Conservation (phyloP, 2,329 filamentous ascomycete species). For the Sclerotinia nivalis region DNA sequence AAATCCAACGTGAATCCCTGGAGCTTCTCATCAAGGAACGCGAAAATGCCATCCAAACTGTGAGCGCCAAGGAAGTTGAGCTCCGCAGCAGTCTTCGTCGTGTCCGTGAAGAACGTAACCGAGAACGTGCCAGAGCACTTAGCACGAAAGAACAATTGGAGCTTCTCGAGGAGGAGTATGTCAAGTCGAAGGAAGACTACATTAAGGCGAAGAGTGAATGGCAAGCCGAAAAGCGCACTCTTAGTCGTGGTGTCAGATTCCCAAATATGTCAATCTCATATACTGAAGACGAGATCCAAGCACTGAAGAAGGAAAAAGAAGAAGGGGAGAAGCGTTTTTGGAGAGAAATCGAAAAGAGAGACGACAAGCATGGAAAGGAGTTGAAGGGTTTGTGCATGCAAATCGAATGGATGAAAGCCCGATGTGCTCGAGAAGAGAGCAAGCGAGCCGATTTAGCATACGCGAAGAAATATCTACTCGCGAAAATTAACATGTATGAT, state of each 20-base stretch:
- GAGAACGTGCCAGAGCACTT: conserved; percentile 35
- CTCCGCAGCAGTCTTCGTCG: conserved; percentile 69
- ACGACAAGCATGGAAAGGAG: conserved; percentile 71
- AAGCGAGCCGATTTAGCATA: conserved; percentile 80
- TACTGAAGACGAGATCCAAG: conserved; percentile 46
- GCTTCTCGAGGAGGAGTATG: conserved; percentile 44
- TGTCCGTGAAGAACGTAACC: conserved; percentile 64
- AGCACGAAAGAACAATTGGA: conserved; percentile 34
- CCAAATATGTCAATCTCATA: conserved; percentile 43
- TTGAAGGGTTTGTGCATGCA: conserved; percentile 82
- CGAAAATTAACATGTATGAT: conserved; percentile 80
- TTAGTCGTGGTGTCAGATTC: conserved; percentile 44
- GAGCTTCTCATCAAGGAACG: conserved; percentile 71
- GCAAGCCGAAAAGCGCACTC: conserved; percentile 48
- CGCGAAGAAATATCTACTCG: conserved; percentile 80
- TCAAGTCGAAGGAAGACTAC: conserved; percentile 31
- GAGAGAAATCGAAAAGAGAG: conserved; percentile 44
- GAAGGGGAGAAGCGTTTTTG: conserved; percentile 53
- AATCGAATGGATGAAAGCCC: conserved; percentile 85
- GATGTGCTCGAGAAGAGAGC: conserved; percentile 75
- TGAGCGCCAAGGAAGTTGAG: conserved; percentile 57
- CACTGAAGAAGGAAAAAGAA: conserved; percentile 41
- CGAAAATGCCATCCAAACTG: conserved; percentile 61
- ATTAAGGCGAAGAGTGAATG: conserved; percentile 45
- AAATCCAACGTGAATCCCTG: conserved; percentile 67